Evolutionary conservation across 192 early-diverging fungal species (phyloP).

Genomic region (Entomortierella chlamydospora): DNA sequence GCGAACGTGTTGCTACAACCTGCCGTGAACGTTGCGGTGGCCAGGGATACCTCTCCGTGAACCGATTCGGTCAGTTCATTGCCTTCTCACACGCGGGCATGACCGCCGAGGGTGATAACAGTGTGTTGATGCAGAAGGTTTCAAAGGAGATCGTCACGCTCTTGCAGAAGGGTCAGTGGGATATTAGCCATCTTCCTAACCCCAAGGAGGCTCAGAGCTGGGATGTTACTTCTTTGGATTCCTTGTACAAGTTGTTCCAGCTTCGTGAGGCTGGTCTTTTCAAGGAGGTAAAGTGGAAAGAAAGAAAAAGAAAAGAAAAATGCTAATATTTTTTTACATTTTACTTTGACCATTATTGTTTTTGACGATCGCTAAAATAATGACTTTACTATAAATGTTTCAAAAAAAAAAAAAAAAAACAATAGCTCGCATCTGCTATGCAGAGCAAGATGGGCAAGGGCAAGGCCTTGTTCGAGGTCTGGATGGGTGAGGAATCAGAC

Average conservation of each 20-base stretch:
- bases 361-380: too few species aligned
- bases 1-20: constrained; percentile 73
- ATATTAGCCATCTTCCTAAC: constrained; percentile 31
- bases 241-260: constrained; percentile 61
- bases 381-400: too few species aligned
- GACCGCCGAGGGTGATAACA: constrained; percentile 86
- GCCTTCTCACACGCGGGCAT: constrained; percentile 83
- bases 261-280: constrained; percentile 59
- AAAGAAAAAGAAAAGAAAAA: not conserved
- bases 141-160: constrained; percentile 76
- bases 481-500: constrained; percentile 83
- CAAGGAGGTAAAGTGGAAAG: constrained; percentile 49
- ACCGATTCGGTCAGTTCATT: constrained; percentile 73
- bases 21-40: constrained; percentile 82
- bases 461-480: constrained; percentile 72
- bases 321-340: not conserved
- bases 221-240: constrained; percentile 60
- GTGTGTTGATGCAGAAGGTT: constrained; percentile 82
- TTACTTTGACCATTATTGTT: too few species aligned
- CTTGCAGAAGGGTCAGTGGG: constrained; percentile 45
- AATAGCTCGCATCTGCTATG: constrained; percentile 62
- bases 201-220: constrained; percentile 54
- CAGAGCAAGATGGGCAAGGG: constrained; percentile 62
- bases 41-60: constrained; percentile 76
- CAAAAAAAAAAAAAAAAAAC: too few species aligned